Percentiles rank a stretch among this genome's conserved stretches.
Evolutionary conservation across 2,329 filamentous ascomycete genomes (phyloP).

Genomic region (Phoma herbarum): DNA sequence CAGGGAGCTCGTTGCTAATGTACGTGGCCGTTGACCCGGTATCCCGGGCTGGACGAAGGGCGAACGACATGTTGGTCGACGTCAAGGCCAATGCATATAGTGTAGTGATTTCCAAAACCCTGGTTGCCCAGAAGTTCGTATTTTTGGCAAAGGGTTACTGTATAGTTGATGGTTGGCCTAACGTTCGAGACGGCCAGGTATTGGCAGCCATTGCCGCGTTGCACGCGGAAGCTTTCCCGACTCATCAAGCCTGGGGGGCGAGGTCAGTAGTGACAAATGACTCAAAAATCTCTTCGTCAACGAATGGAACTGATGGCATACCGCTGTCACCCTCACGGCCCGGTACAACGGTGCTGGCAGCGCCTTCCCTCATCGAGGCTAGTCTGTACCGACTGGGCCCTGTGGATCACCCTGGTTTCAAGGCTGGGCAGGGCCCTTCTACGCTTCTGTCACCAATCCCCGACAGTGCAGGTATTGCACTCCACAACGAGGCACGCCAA

Average conservation of each 20-base stretch:
- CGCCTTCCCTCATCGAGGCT: constrained; percentile 1
- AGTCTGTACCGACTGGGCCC: not conserved
- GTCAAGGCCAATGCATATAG: not conserved
- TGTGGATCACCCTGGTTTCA: constrained; percentile 4
- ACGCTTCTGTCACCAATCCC: constrained; percentile 22
- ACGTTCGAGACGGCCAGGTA: constrained; percentile 1
- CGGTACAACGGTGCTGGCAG: not conserved
- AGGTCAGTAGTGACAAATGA: constrained; percentile 3
- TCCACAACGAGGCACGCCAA: constrained; percentile 17
- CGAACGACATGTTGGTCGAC: not conserved
- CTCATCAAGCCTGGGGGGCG: not conserved
- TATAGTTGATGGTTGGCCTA: constrained; percentile 11
- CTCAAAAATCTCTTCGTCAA: constrained; percentile 1
- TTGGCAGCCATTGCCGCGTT: not conserved
- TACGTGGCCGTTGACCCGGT: not conserved
- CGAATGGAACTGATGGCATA: constrained; percentile 15
- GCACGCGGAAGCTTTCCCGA: constrained; percentile 3
- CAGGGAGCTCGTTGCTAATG: too few relatives aligned
- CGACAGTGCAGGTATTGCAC: constrained; percentile 23
- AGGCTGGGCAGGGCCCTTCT: constrained; percentile 9
- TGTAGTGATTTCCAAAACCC: not conserved
- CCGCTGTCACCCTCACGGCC: constrained; percentile 17
- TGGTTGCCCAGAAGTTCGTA: not conserved
- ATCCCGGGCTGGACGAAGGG: not conserved
- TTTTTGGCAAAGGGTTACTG: not conserved